Base-by-base conservation (phyloP, 495 filamentous ascomycete genomes). In the Xylaria palmicola region DNA sequence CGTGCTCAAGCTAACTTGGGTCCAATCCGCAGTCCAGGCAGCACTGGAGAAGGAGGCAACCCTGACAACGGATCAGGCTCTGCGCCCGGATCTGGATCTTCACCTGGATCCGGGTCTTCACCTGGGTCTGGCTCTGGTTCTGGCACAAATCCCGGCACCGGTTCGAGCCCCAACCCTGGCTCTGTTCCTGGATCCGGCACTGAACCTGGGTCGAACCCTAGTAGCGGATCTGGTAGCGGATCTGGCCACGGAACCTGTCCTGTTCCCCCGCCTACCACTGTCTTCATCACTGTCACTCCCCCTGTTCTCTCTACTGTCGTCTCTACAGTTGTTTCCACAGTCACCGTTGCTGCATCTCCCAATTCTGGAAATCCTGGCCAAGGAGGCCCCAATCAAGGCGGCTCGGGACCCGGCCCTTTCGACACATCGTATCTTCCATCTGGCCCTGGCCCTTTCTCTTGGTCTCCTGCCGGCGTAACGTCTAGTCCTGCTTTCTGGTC, bases 281-380 rank as follows among this genome's bases (percentile, higher is more conserved):
- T 76, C 43, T 72, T 74, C 51, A 60, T 75, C 34, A 76, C 75
- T 49, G 65, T 70, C 36, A 63, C 69, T 57, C 65, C 62, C 30
- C 47, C 50, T 60, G 59, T 40, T 30, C 20, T 56, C 3, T 60
- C 74, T 7, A 65, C 68, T 20, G 55, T 73, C 32, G 15, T 72
- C 34, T 68, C 69, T 53, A 71, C 72, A 27, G 58, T 72, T 30
- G 20, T 71, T 30, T 69, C 63, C 24, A 72, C 72, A 37, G 55
- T 68, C 26, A 69, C 64, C 26, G 60, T 70, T 20, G 56, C 51
- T 51, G 39, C 63, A 19, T 41, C 66, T 56, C 30, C 60, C 44
- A 63, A 57, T 36, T 59, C 51, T 47, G 68, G 68, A 49, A 63
- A 56, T 26, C 40, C 60, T 43, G 66, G 64, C 62, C 62, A 44